These are phyloP conservation scores for Exophiala calicioides DNA, from an alignment of 2,329 filamentous ascomycete genomes.

Conservation along the genomic window DNA sequence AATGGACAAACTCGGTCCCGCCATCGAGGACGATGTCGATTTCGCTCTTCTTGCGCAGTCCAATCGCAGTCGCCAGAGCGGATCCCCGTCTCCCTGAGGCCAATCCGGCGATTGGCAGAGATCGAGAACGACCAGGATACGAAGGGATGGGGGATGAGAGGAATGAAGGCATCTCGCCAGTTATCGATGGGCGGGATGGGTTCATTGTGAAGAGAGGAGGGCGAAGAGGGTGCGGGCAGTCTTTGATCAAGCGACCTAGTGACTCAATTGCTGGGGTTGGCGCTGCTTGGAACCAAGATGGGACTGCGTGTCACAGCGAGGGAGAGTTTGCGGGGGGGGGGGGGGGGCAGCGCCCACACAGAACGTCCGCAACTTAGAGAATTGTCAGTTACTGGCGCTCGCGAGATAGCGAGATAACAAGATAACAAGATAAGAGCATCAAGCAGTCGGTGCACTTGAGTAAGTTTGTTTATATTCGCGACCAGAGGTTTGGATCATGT, in stretches of 20 bases:
- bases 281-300: too few species aligned
- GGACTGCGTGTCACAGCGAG: too few species aligned
- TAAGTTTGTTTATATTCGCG: too few species aligned
- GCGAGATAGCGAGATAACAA: too few species aligned
- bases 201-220: slow-evolving; percentile 9
- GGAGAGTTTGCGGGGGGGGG: too few species aligned
- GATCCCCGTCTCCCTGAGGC: slow-evolving; percentile 24
- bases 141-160: slow-evolving; percentile 19
- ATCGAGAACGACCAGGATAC: slow-evolving; percentile 22
- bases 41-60: slow-evolving; percentile 27
- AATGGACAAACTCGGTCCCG: slow-evolving; percentile 27
- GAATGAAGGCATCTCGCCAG: slow-evolving; percentile 29
- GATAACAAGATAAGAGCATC: too few species aligned
- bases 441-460: too few species aligned
- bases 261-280: not conserved
- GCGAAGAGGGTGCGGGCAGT: not conserved
- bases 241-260: slow-evolving; percentile 6
- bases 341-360: too few species aligned
- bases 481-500: too few species aligned
- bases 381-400: too few species aligned
- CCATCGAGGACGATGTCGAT: slow-evolving; percentile 33
- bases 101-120: slow-evolving; percentile 12
- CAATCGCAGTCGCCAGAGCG: slow-evolving; percentile 24
- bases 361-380: too few species aligned
- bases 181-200: slow-evolving; percentile 11